Evolutionary conservation across 2,329 filamentous ascomycete species (phyloP).

Genomic region (Xylariales sp.): DNA sequence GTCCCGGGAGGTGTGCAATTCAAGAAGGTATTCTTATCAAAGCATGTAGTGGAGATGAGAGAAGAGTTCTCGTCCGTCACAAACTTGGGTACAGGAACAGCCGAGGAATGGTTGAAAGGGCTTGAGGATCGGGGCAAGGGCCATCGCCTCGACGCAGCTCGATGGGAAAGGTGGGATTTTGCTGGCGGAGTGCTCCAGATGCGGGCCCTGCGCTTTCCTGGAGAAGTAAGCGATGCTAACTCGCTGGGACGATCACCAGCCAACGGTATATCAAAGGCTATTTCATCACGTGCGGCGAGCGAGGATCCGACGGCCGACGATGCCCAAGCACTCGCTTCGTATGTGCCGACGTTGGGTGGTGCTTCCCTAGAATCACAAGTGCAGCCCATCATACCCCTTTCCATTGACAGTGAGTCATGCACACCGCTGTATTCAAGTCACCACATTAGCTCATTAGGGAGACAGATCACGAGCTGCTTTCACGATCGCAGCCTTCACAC

Average conservation of each 20-base stretch:
- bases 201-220: too few species aligned
- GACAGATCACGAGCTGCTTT: background rate
- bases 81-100: constrained; percentile 60
- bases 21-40: constrained; percentile 61
- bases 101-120: constrained; percentile 77
- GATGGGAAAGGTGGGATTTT: constrained; percentile 71
- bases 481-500: background rate
- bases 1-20: constrained; percentile 44
- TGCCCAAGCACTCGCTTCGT: too few species aligned
- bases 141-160: constrained; percentile 54
- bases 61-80: constrained; percentile 60
- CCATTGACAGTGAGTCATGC: constrained; percentile 2
- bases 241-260: too few species aligned
- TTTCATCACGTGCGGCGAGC: too few species aligned
- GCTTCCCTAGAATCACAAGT: background rate
- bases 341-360: background rate
- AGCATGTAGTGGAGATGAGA: constrained; percentile 59
- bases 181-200: constrained; percentile 34
- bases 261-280: too few species aligned
- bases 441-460: background rate
- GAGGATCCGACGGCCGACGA: too few species aligned
- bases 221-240: too few species aligned
- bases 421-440: background rate
- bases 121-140: constrained; percentile 59
- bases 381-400: constrained; percentile 14